phyloP scores from a whole-genome alignment of 768 basidiomycete species.

The Tulasnella sp. region DNA sequence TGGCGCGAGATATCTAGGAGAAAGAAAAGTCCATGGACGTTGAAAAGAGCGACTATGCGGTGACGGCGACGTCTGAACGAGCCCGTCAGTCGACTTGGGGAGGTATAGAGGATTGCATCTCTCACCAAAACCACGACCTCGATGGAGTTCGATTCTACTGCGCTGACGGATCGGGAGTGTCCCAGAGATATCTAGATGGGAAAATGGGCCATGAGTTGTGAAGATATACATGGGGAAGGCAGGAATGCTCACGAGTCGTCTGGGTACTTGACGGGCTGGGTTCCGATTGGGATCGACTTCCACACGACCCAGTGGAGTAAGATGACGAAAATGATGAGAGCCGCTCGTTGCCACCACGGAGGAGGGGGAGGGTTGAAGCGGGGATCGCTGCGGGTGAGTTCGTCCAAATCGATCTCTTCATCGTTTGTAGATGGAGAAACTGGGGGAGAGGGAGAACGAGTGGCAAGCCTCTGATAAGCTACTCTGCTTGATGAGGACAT shows the following conservation, averaged over 20 bases:
- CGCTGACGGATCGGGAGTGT: not conserved
- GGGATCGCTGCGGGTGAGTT: not conserved
- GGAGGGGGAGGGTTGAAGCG: conserved; percentile 16
- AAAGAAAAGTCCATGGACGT: not conserved
- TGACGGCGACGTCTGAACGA: not conserved
- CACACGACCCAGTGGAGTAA: conserved; percentile 6
- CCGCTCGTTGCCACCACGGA: conserved; percentile 15
- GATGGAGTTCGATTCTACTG: not conserved
- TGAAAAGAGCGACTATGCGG: not conserved
- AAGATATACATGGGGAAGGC: not conserved
- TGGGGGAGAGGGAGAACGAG: conserved; percentile 1
- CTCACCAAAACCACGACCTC: not conserved
- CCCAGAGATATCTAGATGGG: not conserved
- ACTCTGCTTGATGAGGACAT: conserved; percentile 8
- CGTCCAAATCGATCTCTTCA: not conserved
- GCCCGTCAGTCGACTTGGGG: not conserved
- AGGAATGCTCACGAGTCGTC: conserved; percentile 6
- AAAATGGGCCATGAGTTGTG: not conserved
- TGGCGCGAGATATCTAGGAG: not conserved
- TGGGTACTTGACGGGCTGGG: not conserved
- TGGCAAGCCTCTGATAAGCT: conserved; percentile 1
- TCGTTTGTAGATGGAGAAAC: not conserved
- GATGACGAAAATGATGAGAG: conserved; percentile 13
- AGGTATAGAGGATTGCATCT: not conserved
- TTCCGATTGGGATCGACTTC: conserved; percentile 12